phyloP scores from a whole-genome alignment of 2,329 filamentous ascomycete genomes.

The Fusarium siculi region DNA sequence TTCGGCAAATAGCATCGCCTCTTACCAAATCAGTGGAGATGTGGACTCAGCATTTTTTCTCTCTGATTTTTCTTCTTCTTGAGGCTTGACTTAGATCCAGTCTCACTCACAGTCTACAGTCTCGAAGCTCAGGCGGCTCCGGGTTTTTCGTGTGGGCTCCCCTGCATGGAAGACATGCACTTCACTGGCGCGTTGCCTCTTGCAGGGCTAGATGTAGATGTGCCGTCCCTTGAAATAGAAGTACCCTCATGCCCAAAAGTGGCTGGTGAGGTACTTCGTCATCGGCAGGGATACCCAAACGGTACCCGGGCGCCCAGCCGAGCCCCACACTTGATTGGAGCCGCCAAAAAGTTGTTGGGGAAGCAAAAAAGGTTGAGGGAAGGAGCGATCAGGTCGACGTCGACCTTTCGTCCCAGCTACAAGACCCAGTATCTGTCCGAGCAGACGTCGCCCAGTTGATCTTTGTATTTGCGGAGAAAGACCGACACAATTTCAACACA shows the following conservation, averaged over 20 bases:
- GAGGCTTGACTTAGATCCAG: not conserved
- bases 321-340: slow-evolving; percentile 36
- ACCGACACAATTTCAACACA: slow-evolving; percentile 23
- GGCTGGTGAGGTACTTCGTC: not conserved
- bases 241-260: not conserved
- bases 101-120: not conserved
- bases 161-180: slow-evolving; percentile 36
- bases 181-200: slow-evolving; percentile 14
- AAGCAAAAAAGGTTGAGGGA: slow-evolving; percentile 42
- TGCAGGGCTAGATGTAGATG: slow-evolving; percentile 28
- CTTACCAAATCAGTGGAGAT: slow-evolving; percentile 18
- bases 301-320: slow-evolving; percentile 5
- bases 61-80: not conserved
- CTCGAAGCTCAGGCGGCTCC: slow-evolving; percentile 28
- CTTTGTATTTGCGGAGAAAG: slow-evolving; percentile 34
- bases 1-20: slow-evolving; percentile 7
- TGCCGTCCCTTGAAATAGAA: slow-evolving; percentile 3
- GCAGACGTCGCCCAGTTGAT: slow-evolving; percentile 23
- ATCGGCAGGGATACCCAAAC: slow-evolving; percentile 13
- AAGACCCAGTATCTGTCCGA: slow-evolving; percentile 11
- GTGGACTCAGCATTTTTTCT: not conserved
- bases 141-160: slow-evolving; percentile 26
- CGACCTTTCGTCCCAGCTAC: slow-evolving; percentile 18
- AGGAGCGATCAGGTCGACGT: slow-evolving; percentile 28
- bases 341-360: slow-evolving; percentile 47